These are phyloP conservation scores for Phalaenopsis hybrid DNA, from an alignment of 116 monocot species.

Conservation along the genomic window DNA sequence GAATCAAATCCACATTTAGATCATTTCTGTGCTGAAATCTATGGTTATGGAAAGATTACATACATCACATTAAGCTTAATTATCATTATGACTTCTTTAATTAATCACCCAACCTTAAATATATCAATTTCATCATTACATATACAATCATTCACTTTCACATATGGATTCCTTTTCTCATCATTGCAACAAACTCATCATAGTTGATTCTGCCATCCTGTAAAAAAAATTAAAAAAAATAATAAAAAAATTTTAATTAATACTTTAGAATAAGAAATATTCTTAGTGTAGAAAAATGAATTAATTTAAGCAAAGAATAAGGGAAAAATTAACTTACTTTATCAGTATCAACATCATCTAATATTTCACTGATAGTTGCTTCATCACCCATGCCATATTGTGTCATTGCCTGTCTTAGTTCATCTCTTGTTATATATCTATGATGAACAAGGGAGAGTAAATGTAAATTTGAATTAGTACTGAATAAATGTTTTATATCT, in stretches of 20 bases:
- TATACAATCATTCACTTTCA: slow-evolving; percentile 8
- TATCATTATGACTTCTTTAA: neutral
- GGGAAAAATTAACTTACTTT: slow-evolving; percentile 23
- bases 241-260: neutral
- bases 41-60: too few relatives aligned
- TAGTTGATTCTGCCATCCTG: slow-evolving; percentile 84
- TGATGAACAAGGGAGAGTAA: neutral
- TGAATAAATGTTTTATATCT: too few relatives aligned
- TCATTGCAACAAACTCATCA: slow-evolving; percentile 78
- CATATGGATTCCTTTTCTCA: slow-evolving; percentile 59
- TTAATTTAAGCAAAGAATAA: neutral
- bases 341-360: slow-evolving; percentile 81
- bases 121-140: neutral
- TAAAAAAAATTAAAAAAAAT: neutral
- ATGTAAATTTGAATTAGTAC: neutral
- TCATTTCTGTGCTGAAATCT: too few relatives aligned
- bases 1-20: too few relatives aligned
- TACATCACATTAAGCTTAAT: too few relatives aligned
- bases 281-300: neutral
- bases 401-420: slow-evolving; percentile 63
- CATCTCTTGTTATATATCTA: slow-evolving; percentile 88
- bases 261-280: neutral
- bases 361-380: slow-evolving; percentile 63
- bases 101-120: neutral
- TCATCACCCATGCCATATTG: slow-evolving; percentile 88